A percentile compares a stretch with the other conserved stretches of the same genome.
phyloP scores from a whole-genome alignment of 2,329 filamentous ascomycete genomes.

The Alternaria infectoria region DNA sequence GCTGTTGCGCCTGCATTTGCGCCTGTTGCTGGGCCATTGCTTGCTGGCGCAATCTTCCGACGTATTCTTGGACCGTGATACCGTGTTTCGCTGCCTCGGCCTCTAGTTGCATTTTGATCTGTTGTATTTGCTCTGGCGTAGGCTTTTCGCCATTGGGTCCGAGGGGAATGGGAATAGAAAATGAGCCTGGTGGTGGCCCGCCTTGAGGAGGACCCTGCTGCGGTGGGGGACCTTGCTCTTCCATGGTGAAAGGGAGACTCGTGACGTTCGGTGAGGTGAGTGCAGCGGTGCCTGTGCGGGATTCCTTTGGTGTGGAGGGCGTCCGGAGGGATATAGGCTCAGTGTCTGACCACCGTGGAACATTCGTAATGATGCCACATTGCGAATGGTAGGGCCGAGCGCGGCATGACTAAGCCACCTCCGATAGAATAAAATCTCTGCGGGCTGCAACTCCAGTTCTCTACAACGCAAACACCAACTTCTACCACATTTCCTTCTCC shows the following conservation, averaged over 20 bases:
- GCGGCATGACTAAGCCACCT: constrained; percentile 7
- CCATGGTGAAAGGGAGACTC: constrained; percentile 20
- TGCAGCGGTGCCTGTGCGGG: background rate
- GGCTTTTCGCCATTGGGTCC: constrained; percentile 59
- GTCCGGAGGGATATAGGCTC: background rate
- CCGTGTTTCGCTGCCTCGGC: constrained; percentile 83
- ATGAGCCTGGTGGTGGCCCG: constrained; percentile 25
- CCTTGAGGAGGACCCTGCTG: constrained; percentile 13
- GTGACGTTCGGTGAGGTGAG: background rate
- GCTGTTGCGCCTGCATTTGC: constrained; percentile 34
- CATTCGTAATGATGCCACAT: constrained; percentile 18
- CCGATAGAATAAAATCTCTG: constrained; percentile 9
- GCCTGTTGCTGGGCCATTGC: constrained; percentile 64
- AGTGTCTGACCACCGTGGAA: constrained; percentile 11
- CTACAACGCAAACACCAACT: background rate
- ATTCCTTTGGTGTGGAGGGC: background rate
- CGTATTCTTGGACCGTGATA: constrained; percentile 83
- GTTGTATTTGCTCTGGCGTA: constrained; percentile 81
- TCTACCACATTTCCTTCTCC: background rate
- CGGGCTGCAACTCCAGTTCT: background rate
- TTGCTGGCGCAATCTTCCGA: constrained; percentile 62
- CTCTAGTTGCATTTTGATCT: constrained; percentile 82
- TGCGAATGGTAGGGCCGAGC: constrained; percentile 8
- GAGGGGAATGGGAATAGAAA: constrained; percentile 29
- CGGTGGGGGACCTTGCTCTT: constrained; percentile 24